phyloP scores from a whole-genome alignment of 176 grass and related monocot genomes.

The Ensete ventricosum region DNA sequence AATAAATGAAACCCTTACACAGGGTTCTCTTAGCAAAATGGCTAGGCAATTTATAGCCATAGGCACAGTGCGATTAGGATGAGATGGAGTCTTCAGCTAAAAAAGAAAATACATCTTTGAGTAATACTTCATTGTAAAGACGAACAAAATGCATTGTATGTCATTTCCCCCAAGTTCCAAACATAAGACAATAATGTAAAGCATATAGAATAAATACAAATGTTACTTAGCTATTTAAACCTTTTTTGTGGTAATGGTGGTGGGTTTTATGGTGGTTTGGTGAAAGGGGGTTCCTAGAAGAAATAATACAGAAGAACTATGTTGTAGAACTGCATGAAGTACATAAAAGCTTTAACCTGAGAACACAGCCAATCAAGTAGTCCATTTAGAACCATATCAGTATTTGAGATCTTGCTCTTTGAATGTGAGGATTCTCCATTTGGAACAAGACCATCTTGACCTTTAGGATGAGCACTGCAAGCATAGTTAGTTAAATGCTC shows the following conservation, averaged over 20 bases:
- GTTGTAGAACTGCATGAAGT: not conserved
- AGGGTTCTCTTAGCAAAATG: slow-evolving; percentile 52
- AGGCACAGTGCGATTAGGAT: slow-evolving; percentile 11
- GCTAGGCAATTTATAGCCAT: slow-evolving; percentile 42
- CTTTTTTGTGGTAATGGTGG: too few relatives aligned
- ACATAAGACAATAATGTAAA: too few relatives aligned
- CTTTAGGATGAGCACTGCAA: slow-evolving; percentile 58
- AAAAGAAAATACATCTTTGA: not conserved
- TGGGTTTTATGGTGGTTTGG: too few relatives aligned
- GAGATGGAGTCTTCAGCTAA: slow-evolving; percentile 4
- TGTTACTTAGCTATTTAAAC: too few relatives aligned
- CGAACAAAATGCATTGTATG: too few relatives aligned
- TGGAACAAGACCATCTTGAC: slow-evolving; percentile 40
- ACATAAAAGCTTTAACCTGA: slow-evolving; percentile 47
- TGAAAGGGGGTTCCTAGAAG: too few relatives aligned
- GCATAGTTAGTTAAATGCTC: slow-evolving; percentile 18
- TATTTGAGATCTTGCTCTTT: slow-evolving; percentile 70
- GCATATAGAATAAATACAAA: too few relatives aligned
- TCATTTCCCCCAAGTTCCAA: too few relatives aligned
- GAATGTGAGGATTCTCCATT: slow-evolving; percentile 84
- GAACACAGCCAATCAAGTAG: slow-evolving; percentile 88
- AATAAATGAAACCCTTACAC: slow-evolving; percentile 78
- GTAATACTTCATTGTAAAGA: too few relatives aligned
- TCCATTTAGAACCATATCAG: slow-evolving; percentile 57
- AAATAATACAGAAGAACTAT: not conserved